These are phyloP conservation scores for Fusarium globosum DNA, from an alignment of 2,329 filamentous ascomycete species.

Conservation along the genomic window DNA sequence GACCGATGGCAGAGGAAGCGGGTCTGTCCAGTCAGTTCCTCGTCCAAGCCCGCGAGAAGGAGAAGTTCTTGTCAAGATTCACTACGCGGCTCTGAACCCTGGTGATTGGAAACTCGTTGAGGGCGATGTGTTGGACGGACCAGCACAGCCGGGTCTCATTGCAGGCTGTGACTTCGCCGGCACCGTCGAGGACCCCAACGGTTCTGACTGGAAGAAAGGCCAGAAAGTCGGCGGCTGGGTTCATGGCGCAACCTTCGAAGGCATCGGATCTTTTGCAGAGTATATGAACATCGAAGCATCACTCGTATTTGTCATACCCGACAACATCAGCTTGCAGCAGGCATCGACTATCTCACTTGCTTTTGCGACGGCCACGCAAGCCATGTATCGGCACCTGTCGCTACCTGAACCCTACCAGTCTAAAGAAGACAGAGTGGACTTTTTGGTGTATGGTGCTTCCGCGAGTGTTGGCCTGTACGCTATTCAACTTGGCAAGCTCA, in stretches of 20 bases:
- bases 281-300: neutral
- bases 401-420: neutral
- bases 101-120: slow-evolving; percentile 19
- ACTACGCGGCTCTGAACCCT: slow-evolving; percentile 4
- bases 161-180: slow-evolving; percentile 14
- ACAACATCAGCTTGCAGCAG: slow-evolving; percentile 4
- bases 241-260: neutral
- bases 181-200: neutral
- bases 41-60: neutral
- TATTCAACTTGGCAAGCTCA: slow-evolving; percentile 6
- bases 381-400: neutral
- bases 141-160: neutral
- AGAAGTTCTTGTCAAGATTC: slow-evolving; percentile 3
- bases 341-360: slow-evolving; percentile 6
- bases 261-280: neutral
- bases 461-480: slow-evolving; percentile 15
- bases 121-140: neutral
- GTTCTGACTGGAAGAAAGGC: neutral
- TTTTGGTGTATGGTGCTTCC: slow-evolving; percentile 11
- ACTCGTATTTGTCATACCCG: slow-evolving; percentile 2
- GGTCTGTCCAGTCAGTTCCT: neutral
- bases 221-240: slow-evolving; percentile 15
- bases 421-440: accelerated
- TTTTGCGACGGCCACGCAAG: slow-evolving; percentile 8
- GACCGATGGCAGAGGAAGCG: neutral